A percentile compares a stretch with the other conserved stretches of the same genome.
Conservation (phyloP, 306 rosid genomes). For the Rubus idaeus region DNA sequence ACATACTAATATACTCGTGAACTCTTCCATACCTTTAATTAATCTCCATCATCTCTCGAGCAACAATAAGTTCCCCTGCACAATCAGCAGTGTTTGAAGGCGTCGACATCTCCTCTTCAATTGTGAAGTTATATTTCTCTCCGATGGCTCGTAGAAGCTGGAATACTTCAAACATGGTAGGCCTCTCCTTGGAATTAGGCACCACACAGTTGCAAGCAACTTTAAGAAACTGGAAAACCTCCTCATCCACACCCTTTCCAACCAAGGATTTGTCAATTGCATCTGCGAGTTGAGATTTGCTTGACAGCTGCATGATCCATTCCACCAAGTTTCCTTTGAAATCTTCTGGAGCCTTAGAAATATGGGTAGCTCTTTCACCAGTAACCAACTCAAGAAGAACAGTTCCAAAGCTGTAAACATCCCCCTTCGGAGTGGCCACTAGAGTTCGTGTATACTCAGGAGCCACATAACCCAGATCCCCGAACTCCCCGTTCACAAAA, state of each 20-base stretch:
- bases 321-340: conserved; percentile 86
- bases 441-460: conserved; percentile 87
- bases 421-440: conserved; percentile 93
- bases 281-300: conserved; percentile 45
- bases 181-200: conserved; percentile 72
- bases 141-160: conserved; percentile 90
- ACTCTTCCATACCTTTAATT: conserved; percentile 31
- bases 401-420: conserved; percentile 82
- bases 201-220: conserved; percentile 73
- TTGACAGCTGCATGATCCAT: conserved; percentile 59
- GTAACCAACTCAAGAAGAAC: conserved; percentile 96
- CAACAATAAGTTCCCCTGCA: conserved; percentile 77
- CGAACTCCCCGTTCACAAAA: conserved; percentile 90
- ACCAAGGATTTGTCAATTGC: conserved; percentile 64
- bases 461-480: conserved; percentile 93
- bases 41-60: conserved; percentile 37
- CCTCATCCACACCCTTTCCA: conserved; percentile 62
- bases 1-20: conserved; percentile 15
- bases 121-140: conserved; percentile 59
- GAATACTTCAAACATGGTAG: conserved; percentile 94
- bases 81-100: conserved; percentile 40
- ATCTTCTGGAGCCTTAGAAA: conserved; percentile 68
- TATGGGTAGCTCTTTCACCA: conserved; percentile 71
- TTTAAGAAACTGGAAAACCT: conserved; percentile 90
- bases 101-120: conserved; percentile 64